Percentiles rank a stretch among this genome's conserved stretches.
Conservation (phyloP, 2,329 filamentous ascomycete genomes). For the Penicillium digitatum region DNA sequence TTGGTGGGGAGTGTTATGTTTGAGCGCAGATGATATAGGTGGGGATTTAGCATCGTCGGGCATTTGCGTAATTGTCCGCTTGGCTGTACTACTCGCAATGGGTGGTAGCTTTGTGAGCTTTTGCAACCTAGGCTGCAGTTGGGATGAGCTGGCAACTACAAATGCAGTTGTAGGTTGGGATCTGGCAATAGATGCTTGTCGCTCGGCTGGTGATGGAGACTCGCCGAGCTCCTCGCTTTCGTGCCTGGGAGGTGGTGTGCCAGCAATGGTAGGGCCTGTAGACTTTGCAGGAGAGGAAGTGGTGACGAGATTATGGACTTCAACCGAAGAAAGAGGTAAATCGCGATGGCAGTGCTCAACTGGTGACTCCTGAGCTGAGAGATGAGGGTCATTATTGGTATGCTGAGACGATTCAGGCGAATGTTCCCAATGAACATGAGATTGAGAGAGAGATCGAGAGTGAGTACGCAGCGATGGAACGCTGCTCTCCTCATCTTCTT, state of each 20-base stretch:
- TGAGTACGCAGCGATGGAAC: background rate
- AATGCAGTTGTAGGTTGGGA: background rate
- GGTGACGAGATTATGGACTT: background rate
- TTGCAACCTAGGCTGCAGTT: background rate
- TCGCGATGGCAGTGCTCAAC: conserved; percentile 16
- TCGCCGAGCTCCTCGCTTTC: conserved; percentile 30
- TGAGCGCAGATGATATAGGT: background rate
- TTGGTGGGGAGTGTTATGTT: background rate
- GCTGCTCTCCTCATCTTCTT: conserved; percentile 1
- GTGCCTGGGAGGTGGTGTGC: conserved; percentile 18
- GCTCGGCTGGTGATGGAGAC: conserved; percentile 14
- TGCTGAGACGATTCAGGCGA: background rate
- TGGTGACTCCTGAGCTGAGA: background rate
- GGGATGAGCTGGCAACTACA: background rate
- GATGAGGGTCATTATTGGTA: background rate
- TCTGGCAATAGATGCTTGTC: background rate
- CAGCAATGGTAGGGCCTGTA: conserved; percentile 9
- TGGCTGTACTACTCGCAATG: background rate
- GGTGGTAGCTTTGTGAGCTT: background rate
- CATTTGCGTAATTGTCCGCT: conserved; percentile 5
- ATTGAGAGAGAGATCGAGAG: background rate
- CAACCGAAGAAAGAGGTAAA: conserved; percentile 28
- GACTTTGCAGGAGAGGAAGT: background rate
- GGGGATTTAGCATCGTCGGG: background rate
- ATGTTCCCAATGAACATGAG: background rate